A percentile compares a stretch with the other conserved stretches of the same genome.
Conservation (phyloP, 75 land plant genomes). For the Cupressus sempervirens region DNA sequence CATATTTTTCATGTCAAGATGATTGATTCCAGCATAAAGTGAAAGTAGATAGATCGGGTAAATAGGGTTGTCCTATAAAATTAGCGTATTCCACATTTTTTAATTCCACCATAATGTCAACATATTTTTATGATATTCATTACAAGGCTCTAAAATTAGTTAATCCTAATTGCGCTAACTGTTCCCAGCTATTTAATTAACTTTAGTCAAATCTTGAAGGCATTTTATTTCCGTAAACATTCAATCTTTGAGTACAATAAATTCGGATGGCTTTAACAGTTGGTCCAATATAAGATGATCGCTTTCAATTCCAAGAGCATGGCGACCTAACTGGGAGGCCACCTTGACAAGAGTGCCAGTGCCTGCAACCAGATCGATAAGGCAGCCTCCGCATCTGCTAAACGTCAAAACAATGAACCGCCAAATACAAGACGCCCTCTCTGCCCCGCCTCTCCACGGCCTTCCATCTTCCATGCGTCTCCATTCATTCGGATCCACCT, state of each 20-base stretch:
- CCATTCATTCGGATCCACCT: not conserved
- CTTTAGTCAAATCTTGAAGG: too few relatives aligned
- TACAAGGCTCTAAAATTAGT: too few relatives aligned
- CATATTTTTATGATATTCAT: too few relatives aligned
- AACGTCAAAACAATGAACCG: slow-evolving; percentile 6
- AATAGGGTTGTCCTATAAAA: too few relatives aligned
- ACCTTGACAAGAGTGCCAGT: not conserved
- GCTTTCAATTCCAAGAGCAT: slow-evolving; percentile 1
- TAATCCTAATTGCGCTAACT: too few relatives aligned
- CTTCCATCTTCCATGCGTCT: not conserved
- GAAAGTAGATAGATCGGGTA: too few relatives aligned
- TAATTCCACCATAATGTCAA: too few relatives aligned
- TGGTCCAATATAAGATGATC: not conserved
- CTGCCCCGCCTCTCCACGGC: slow-evolving; percentile 10
- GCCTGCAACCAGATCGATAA: slow-evolving; percentile 1
- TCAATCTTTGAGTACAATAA: not conserved
- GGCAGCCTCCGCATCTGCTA: not conserved
- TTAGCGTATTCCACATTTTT: too few relatives aligned
- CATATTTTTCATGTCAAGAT: too few relatives aligned
- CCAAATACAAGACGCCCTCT: not conserved
- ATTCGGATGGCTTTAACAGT: not conserved
- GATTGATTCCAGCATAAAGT: too few relatives aligned
- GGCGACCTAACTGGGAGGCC: slow-evolving; percentile 1
- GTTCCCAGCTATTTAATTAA: too few relatives aligned
- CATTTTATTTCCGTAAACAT: too few relatives aligned